Conservation (phyloP, 805 yeast species). For the Hanseniaspora occidentalis region DNA sequence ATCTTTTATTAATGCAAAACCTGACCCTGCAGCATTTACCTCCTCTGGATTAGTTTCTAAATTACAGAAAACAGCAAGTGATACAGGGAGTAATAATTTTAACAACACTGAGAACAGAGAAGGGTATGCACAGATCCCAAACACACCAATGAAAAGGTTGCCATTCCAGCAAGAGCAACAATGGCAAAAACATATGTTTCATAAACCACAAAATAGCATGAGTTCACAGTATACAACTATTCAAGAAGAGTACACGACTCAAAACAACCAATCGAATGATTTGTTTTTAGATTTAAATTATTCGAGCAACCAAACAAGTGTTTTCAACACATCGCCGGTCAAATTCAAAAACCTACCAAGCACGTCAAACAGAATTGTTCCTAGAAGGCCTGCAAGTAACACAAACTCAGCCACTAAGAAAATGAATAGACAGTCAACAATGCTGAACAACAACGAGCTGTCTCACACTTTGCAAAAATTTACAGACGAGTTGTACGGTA, state of each 20-base stretch:
- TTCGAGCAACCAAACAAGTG: background rate
- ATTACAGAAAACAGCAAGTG: constrained; percentile 3
- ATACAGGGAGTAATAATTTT: background rate
- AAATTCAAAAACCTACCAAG: background rate
- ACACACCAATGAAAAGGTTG: constrained; percentile 23
- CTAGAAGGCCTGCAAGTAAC: background rate
- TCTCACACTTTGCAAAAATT: constrained; percentile 23
- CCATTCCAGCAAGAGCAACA: constrained; percentile 12
- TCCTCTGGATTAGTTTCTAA: constrained; percentile 21
- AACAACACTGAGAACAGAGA: background rate
- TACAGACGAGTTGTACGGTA: constrained; percentile 25
- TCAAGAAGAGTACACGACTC: no score
- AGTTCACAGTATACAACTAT: no score
- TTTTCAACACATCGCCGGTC: background rate
- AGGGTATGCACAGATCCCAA: constrained; percentile 14
- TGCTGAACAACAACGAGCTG: constrained; percentile 20
- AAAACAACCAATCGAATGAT: no score
- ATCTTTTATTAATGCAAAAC: constrained; percentile 13
- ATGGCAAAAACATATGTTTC: constrained; percentile 9
- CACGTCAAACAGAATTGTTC: background rate
- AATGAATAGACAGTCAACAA: constrained; percentile 14
- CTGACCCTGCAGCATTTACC: constrained; percentile 18
- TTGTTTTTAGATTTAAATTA: no score
- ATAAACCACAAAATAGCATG: no score
- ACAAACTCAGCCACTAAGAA: background rate